phyloP scores from a whole-genome alignment of 2,329 filamentous ascomycete species.

The Colletotrichum limetticola region DNA sequence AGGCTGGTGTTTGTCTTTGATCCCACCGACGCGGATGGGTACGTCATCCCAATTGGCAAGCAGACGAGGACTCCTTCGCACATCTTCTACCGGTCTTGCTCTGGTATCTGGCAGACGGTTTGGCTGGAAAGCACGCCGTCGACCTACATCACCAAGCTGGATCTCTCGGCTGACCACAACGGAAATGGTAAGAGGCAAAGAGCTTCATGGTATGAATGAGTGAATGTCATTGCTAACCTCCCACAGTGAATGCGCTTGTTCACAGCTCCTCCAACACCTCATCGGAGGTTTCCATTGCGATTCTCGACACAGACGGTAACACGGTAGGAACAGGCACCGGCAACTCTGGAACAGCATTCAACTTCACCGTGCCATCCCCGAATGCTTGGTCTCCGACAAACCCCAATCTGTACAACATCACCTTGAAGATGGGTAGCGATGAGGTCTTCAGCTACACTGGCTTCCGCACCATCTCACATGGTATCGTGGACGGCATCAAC shows the following conservation, averaged over 20 bases:
- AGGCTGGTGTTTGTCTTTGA: constrained; percentile 75
- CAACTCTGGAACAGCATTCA: constrained; percentile 60
- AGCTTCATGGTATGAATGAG: not conserved
- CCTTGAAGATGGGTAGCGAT: constrained; percentile 63
- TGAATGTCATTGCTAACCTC: constrained; percentile 1
- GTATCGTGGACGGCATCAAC: constrained; percentile 65
- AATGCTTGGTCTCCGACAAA: constrained; percentile 73
- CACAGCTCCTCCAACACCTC: constrained; percentile 53
- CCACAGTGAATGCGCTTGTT: constrained; percentile 65
- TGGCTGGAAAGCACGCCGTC: constrained; percentile 74
- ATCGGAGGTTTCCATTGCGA: constrained; percentile 47
- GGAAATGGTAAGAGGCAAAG: constrained; percentile 54
- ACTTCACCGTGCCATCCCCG: constrained; percentile 64
- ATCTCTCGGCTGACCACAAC: constrained; percentile 67
- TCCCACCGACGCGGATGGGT: constrained; percentile 67
- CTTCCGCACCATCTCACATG: constrained; percentile 71
- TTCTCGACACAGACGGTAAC: constrained; percentile 49
- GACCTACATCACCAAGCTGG: constrained; percentile 67
- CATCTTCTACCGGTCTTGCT: constrained; percentile 79
- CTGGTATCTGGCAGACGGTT: constrained; percentile 79
- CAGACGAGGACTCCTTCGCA: constrained; percentile 66
- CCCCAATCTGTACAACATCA: constrained; percentile 73
- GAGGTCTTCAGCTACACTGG: constrained; percentile 73
- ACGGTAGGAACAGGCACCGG: constrained; percentile 56
- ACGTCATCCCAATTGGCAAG: constrained; percentile 74